A percentile compares a stretch with the other conserved stretches of the same genome.
Evolutionary conservation across 768 basidiomycete genomes (phyloP).

Genomic region (Candolleomyces aberdarensis): DNA sequence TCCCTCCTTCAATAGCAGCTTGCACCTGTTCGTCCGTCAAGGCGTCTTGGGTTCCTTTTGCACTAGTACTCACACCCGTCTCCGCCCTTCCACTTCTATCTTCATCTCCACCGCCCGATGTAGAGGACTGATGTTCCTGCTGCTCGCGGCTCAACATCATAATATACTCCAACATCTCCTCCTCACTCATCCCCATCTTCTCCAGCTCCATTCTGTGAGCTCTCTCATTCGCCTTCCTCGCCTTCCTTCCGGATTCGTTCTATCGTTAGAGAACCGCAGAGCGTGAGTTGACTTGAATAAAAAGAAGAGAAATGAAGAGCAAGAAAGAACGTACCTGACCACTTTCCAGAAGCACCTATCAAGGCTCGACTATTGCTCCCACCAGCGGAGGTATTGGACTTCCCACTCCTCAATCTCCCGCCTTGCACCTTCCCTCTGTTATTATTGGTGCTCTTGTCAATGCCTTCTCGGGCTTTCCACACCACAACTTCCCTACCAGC

Average conservation of each 20-base stretch:
- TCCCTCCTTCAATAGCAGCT: slow-evolving; percentile 45
- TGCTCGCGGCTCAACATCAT: slow-evolving; percentile 85
- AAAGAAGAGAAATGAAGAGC: neutral
- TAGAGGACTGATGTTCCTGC: slow-evolving; percentile 34
- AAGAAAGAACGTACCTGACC: slow-evolving; percentile 37
- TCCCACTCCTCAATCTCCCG: slow-evolving; percentile 3
- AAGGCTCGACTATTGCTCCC: slow-evolving; percentile 28
- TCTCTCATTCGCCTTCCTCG: slow-evolving; percentile 40
- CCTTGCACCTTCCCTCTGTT: neutral
- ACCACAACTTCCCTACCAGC: slow-evolving; percentile 62
- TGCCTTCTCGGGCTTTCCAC: slow-evolving; percentile 58
- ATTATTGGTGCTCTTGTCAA: neutral
- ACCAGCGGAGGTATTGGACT: slow-evolving; percentile 22
- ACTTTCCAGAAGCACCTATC: slow-evolving; percentile 34
- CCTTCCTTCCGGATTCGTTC: slow-evolving; percentile 36
- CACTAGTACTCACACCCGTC: neutral
- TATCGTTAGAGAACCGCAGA: slow-evolving; percentile 3
- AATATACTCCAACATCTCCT: slow-evolving; percentile 74
- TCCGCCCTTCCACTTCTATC: slow-evolving; percentile 6
- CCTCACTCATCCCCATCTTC: slow-evolving; percentile 68
- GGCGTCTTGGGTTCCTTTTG: neutral
- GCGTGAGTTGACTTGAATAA: neutral
- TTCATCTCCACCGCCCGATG: slow-evolving; percentile 14
- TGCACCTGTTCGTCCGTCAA: slow-evolving; percentile 9
- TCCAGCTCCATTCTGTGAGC: slow-evolving; percentile 49